A percentile compares a stretch with the other conserved stretches of the same genome.
These are phyloP conservation scores for Dictyostelium capitatum DNA, from an alignment of 78 protist species.

Conservation along the genomic window DNA sequence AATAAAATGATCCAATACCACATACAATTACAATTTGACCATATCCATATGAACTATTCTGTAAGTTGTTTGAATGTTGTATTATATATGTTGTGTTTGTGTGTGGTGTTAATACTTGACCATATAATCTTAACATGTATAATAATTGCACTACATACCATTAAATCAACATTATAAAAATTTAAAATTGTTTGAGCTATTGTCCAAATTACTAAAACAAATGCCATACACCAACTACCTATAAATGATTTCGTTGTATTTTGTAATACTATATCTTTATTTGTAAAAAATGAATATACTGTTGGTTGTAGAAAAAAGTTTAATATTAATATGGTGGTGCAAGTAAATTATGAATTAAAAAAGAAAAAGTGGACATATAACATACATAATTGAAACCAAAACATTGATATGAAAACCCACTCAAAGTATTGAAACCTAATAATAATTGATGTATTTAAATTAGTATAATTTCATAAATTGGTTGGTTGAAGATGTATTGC, in stretches of 20 bases:
- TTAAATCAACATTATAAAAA: conserved; percentile 16
- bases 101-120: no score
- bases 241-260: background rate
- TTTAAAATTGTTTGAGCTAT: background rate
- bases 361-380: background rate
- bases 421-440: background rate
- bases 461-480: no score
- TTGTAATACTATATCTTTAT: background rate
- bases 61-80: no score
- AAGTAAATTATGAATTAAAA: no score
- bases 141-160: background rate
- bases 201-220: background rate
- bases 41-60: background rate
- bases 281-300: background rate
- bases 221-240: background rate
- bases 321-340: no score
- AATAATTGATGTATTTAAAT: no score
- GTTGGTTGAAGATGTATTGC: no score
- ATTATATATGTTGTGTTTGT: no score
- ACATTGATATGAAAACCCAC: background rate
- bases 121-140: no score
- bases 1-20: conserved; percentile 14
- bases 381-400: background rate
- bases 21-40: conserved; percentile 4
- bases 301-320: background rate